A percentile compares a stretch with the other conserved stretches of the same genome.
phyloP scores from a whole-genome alignment of 2,329 filamentous ascomycete genomes.

The Neonectria punicea region DNA sequence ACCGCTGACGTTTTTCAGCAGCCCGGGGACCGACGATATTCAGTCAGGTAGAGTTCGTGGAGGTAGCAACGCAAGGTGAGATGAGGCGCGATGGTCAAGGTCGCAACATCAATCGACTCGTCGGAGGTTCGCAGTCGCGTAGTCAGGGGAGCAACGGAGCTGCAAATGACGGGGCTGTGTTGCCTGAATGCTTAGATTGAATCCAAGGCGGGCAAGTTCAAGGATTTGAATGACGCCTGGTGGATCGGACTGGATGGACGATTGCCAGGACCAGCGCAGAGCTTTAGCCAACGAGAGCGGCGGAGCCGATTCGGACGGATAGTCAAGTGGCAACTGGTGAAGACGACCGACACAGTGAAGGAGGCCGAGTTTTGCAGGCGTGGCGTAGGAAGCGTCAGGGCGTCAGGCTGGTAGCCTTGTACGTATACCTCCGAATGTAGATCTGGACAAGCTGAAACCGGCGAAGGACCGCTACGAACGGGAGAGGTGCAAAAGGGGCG shows the following conservation, averaged over 20 bases:
- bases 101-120: conserved; percentile 38
- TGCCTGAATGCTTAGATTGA: conserved; percentile 11
- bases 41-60: conserved; percentile 4
- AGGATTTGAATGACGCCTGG: conserved; percentile 20
- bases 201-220: conserved; percentile 2
- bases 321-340: conserved; percentile 25
- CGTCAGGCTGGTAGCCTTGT: conserved; percentile 27
- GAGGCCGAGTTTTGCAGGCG: conserved; percentile 33
- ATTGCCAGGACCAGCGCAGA: conserved; percentile 11
- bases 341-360: conserved; percentile 38
- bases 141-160: conserved; percentile 21
- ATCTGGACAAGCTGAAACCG: conserved; percentile 18
- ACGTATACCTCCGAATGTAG: not conserved
- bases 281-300: conserved; percentile 31
- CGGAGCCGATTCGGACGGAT: conserved; percentile 10
- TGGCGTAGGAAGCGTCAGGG: conserved; percentile 34
- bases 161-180: conserved; percentile 11
- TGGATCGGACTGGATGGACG: conserved; percentile 15
- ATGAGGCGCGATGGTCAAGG: conserved; percentile 26
- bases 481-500: conserved; percentile 2
- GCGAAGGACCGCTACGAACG: conserved; percentile 9
- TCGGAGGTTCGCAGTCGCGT: conserved; percentile 35
- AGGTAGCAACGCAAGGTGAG: conserved; percentile 18
- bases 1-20: conserved; percentile 40
- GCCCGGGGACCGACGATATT: conserved; percentile 20